A percentile compares a stretch with the other conserved stretches of the same genome.
These are phyloP conservation scores for Copromyces sp. DNA, from an alignment of 495 filamentous ascomycete species.

Conservation along the genomic window DNA sequence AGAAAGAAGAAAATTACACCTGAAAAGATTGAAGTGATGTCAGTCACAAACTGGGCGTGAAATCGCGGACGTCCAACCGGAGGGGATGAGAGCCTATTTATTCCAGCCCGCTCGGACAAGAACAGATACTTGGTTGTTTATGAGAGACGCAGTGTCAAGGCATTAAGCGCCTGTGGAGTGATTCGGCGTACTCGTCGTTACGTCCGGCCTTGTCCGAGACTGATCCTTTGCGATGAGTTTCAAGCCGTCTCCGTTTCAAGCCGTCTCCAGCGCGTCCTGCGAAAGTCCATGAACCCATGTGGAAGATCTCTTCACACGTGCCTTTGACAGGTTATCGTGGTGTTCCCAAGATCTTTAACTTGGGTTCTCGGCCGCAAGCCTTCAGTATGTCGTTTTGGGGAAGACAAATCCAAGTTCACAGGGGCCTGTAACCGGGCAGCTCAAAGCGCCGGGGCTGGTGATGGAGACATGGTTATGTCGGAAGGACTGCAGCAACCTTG, in stretches of 20 bases:
- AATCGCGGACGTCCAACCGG: slow-evolving; percentile 8
- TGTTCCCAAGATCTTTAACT: background rate
- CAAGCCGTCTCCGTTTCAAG: background rate
- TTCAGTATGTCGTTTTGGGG: background rate
- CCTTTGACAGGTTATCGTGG: background rate
- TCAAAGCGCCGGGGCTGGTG: background rate
- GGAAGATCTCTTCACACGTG: background rate
- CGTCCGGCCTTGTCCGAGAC: background rate
- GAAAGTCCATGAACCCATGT: background rate
- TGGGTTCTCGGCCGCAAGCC: background rate
- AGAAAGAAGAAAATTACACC: slow-evolving; percentile 11
- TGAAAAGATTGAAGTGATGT: background rate
- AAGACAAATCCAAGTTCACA: background rate
- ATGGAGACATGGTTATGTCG: background rate
- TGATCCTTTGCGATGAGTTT: background rate
- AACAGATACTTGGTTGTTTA: background rate
- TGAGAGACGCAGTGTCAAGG: background rate
- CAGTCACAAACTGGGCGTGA: background rate
- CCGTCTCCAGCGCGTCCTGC: background rate
- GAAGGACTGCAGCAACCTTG: background rate
- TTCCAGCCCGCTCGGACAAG: background rate
- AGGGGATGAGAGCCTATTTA: background rate
- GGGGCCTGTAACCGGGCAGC: background rate
- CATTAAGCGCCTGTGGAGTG: background rate
- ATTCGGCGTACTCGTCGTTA: background rate